Evolutionary conservation across 129 eudicot genomes (phyloP), one percentile per base, ranked within the genome.

Genomic region (Tagetes patula): DNA sequence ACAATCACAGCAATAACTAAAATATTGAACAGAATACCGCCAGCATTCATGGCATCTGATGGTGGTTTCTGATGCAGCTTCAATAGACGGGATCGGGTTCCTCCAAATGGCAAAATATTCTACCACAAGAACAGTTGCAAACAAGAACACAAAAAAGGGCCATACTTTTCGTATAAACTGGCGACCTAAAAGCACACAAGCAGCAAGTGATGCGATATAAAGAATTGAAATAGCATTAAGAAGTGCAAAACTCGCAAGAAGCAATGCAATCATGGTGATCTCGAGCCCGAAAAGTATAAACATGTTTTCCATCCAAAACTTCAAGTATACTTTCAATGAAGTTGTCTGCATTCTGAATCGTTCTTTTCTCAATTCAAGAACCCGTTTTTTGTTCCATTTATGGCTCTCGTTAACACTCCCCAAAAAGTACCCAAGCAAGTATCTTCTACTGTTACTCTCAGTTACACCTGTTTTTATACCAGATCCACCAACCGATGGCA

Each of bases 231-330:
- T 61, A 6, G 32, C 75, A 42, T 84, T 84, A 4, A 84, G 69
- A 40, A 84, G 81, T 10, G 82, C 78, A 59, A 84, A 84, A 77
- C 88, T 84, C 20, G 88, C 75, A 14, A 84, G 65, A 31, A 84
- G 83, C 62, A 84, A 52, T 3, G 85, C 85, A 33, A 84, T 52
- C 88, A 84, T 84, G 13, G 81, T 84, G 63, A 84, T 84, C 67
- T 84, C 85, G 3, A 84, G 88, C 83, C 88, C 88, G 11, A 84
- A 84, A 55, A 84, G 80, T 38, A 78, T 84, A 71, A 77, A 84
- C 80, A 84, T 84, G 60, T 84, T 84, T 75, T 84, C 88, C 61
- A 81, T 54, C 82, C 84, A 81, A 54, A 77, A 84, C 58, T 74
- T 84, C 54, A 84, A 55, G 73, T 81, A 78, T 3, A 77, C 75